These are phyloP conservation scores for Pythium folliculosum DNA, from an alignment of 352 stramenopile species.

Conservation along the genomic window DNA sequence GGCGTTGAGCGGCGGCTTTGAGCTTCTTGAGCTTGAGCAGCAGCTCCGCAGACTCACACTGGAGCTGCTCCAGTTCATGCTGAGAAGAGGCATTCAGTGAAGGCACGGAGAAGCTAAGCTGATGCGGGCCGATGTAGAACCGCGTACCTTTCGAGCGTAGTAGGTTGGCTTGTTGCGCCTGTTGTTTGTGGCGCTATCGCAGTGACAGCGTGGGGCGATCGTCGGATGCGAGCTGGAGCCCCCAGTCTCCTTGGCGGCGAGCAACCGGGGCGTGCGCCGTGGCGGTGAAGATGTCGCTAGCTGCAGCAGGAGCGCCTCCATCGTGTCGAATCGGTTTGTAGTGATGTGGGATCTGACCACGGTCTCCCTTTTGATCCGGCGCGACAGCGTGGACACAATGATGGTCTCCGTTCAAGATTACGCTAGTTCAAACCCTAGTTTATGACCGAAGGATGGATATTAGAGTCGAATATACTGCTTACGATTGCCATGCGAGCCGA, in stretches of 20 bases:
- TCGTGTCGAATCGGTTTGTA: too few species aligned
- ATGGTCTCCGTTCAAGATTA: background rate
- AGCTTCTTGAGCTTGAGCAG: background rate
- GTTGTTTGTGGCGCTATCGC: background rate
- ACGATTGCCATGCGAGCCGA: conserved; percentile 6
- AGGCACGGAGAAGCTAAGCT: background rate
- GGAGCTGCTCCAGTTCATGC: conserved; percentile 9
- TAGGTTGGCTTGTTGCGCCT: conserved; percentile 12
- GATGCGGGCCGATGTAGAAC: too few species aligned
- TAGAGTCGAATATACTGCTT: background rate
- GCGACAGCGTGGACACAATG: background rate
- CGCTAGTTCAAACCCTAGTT: too few species aligned
- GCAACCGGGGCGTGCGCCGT: background rate
- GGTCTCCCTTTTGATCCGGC: too few species aligned
- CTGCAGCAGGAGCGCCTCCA: background rate
- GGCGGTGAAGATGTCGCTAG: background rate
- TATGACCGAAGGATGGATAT: too few species aligned
- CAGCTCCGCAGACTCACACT: background rate
- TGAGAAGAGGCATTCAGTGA: background rate
- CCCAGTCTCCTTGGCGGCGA: background rate
- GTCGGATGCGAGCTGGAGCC: background rate
- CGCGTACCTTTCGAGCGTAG: conserved; percentile 16
- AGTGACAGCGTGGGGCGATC: background rate
- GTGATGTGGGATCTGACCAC: too few species aligned
- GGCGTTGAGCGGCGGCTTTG: background rate